A percentile compares a stretch with the other conserved stretches of the same genome.
Evolutionary conservation across 2,329 filamentous ascomycete species (phyloP).

Genomic region (Penicillium sp.): DNA sequence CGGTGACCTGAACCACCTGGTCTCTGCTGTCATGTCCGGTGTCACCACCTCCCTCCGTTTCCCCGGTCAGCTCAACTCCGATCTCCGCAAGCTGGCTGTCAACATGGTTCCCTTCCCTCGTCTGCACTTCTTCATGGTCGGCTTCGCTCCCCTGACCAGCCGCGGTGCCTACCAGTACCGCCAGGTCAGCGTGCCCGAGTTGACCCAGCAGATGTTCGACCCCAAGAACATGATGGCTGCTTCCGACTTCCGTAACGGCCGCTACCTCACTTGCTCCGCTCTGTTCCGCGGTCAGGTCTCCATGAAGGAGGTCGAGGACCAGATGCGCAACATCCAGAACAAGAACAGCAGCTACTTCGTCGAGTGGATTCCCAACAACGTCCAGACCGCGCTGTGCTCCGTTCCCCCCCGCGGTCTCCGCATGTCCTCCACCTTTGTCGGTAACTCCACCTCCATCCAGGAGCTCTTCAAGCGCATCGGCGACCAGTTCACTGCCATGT

Average conservation of each 20-base stretch:
- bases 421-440: slow-evolving; percentile 99
- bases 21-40: slow-evolving; percentile 99
- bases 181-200: slow-evolving; percentile 91
- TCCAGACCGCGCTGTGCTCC: slow-evolving; percentile 98
- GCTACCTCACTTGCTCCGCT: slow-evolving; percentile 98
- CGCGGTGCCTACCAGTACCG: slow-evolving; percentile 91
- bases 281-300: slow-evolving; percentile 99
- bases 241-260: slow-evolving; percentile 98
- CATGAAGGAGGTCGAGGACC: slow-evolving; percentile 99
- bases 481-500: slow-evolving; percentile 99
- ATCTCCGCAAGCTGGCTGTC: slow-evolving; percentile 97
- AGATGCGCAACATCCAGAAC: slow-evolving; percentile 99
- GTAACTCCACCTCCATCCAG: slow-evolving; percentile 99
- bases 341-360: slow-evolving; percentile 99
- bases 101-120: slow-evolving; percentile 99
- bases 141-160: slow-evolving; percentile 96
- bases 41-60: slow-evolving; percentile 98
- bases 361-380: slow-evolving; percentile 99
- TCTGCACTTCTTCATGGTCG: slow-evolving; percentile 99
- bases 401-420: slow-evolving; percentile 95
- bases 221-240: slow-evolving; percentile 99
- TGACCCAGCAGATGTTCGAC: slow-evolving; percentile 99
- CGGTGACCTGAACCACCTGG: slow-evolving; percentile 98
- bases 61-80: slow-evolving; percentile 99
- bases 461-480: slow-evolving; percentile 99